Base-by-base conservation (phyloP, 2,329 filamentous ascomycete genomes). In the Pseudogymnoascus sp. region DNA sequence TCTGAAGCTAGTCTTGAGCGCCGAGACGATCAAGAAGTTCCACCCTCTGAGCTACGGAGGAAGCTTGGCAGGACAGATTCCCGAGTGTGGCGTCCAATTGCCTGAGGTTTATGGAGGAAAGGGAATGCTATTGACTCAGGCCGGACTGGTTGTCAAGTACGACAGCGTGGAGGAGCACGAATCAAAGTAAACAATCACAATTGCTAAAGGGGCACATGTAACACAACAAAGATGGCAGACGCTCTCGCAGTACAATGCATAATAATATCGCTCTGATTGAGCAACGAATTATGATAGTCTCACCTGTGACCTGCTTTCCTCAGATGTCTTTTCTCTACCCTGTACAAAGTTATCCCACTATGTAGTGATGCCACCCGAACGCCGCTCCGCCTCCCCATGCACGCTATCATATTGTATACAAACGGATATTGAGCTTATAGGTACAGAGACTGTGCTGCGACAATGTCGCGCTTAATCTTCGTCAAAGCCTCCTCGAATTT, bases 381-480 rank as follows among this genome's bases (percentile, higher is more conserved):
- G 48, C 48, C 48, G 48, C 48, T 55, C 48, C 48, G 48, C 48
- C 15, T 48, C 42, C 42, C 42, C 15, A 55, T 55, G 48, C 48
- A 55, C 48, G 48, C 48, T 55, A 55, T 55, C 27, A 55, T 55
- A 33, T 55, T 55, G 48, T 55, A 55, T 55, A 55, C 48, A 55
- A 55, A 55, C 29, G 29, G 6, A 55, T 15, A 18, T 10, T 40
- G 15, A 33, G 48, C 29, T 77, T 86, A 94, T 74, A 97, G 80
- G 73, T 97, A 97, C 75, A 97, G 79, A 69, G 89, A 95, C 79
- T 97, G 92, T 58, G 93, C 91, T 25, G 93, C 92, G 63, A 99
- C 93, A 73, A 99, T 92, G 74, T 97, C 94, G 71, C 94, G 84
- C 74, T 90, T 85, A 61, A 97, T 89, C 82, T 95, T 94, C 63